Evolutionary conservation across 495 filamentous ascomycete species (phyloP).

Genomic region (Penicillium soppii): DNA sequence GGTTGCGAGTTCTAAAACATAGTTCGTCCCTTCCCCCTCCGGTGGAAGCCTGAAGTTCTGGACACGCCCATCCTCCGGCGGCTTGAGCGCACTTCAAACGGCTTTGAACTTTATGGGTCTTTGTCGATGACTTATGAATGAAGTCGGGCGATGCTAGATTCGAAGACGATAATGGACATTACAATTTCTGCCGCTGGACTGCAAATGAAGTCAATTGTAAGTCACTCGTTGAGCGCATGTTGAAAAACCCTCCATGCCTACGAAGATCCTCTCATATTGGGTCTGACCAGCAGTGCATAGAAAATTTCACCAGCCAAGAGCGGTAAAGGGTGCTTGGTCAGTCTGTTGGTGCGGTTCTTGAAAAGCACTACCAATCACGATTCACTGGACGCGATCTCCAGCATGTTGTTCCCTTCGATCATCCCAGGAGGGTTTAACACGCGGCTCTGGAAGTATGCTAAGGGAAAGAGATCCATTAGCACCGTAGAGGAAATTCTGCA

Average conservation of each 20-base stretch:
- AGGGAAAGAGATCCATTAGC: constrained; percentile 25
- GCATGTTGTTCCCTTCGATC: constrained; percentile 26
- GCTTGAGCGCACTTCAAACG: constrained; percentile 16
- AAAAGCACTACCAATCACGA: constrained; percentile 31
- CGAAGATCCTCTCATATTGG: background rate
- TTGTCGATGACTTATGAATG: constrained; percentile 25
- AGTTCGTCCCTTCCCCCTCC: constrained; percentile 20
- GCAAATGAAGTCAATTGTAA: constrained; percentile 36
- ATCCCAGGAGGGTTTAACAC: constrained; percentile 20
- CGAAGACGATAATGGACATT: constrained; percentile 31
- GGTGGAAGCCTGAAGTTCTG: constrained; percentile 25
- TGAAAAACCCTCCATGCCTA: too few species aligned
- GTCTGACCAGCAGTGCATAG: background rate
- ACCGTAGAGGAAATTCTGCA: constrained; percentile 22
- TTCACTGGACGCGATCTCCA: constrained; percentile 28
- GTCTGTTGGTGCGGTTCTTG: constrained; percentile 26
- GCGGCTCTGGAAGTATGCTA: constrained; percentile 19
- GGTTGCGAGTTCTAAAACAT: constrained; percentile 24
- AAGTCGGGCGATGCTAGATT: constrained; percentile 25
- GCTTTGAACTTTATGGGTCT: constrained; percentile 24
- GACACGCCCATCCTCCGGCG: constrained; percentile 24
- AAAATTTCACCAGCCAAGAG: constrained; percentile 31
- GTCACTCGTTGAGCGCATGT: too few species aligned
- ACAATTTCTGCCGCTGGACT: constrained; percentile 29
- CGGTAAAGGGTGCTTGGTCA: constrained; percentile 29